Evolutionary conservation across 257 asterid species (phyloP), one percentile per base, ranked within the genome.

Genomic region (Phtheirospermum japonicum): DNA sequence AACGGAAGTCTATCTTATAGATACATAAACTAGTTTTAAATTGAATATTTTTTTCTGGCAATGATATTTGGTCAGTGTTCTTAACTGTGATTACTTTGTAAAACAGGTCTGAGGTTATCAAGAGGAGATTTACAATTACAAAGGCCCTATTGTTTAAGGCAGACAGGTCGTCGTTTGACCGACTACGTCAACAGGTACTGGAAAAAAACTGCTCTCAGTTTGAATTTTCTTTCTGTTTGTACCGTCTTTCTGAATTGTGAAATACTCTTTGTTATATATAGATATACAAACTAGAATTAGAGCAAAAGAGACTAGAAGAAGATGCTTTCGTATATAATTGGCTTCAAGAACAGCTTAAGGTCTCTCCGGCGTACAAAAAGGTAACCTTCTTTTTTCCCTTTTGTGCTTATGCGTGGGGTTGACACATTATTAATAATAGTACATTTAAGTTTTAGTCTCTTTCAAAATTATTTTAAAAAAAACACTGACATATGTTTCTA

Each of bases 221-320:
- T 46, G 2, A 39, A 12, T 37, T 32, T 4, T 40, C 17, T 71
- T 31, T 60, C 31, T 32, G 26, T 20, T 30, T 65, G 18, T 65
- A 32, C 12, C 31, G 36, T 56, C 33, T 18, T 45, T 66, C 67
- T 53, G 16, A 69, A 34, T 43, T 48, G 40, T 14, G 34, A 13
- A 50, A 5, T 12, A 5, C 48, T 30, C 33, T 60, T 71, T 53
- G 50, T 14, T 50, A 11, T 49, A 14, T 46, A 45, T 59, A 85
- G 96, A 83, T 89, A 64, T 70, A 76, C 83, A 87, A 81, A 82
- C 73, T 87, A 56, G 96, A 82, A 74, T 62, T 80, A 72, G 95
- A 90, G 79, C 88, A 87, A n/a, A 85, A 80, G 75, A 83, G 95
- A 79, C 59, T 87, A 64, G 87, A 83, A 80, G 96, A 90, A 79